phyloP scores from a whole-genome alignment of 306 rosid genomes.

The Lathyrus sativus region DNA sequence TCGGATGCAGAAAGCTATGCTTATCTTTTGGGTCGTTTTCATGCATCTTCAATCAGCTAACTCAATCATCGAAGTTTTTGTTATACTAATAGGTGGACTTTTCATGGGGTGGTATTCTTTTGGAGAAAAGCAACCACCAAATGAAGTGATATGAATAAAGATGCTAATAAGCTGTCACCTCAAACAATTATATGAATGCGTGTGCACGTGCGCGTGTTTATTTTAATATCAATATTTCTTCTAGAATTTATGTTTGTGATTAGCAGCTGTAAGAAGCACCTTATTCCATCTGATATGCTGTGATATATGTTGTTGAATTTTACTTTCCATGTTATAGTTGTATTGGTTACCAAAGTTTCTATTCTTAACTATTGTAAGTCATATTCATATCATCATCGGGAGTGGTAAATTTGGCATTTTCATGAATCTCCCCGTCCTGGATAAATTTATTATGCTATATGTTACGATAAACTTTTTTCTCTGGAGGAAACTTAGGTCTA shows the following conservation, averaged over 20 bases:
- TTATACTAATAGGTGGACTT: neutral
- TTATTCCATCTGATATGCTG: neutral
- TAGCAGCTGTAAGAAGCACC: neutral
- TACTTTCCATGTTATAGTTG: neutral
- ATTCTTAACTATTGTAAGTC: neutral
- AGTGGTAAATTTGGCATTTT: neutral
- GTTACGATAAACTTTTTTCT: too few relatives aligned
- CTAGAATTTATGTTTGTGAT: neutral
- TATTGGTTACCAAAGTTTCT: neutral
- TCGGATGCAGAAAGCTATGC: neutral
- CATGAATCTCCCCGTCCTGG: neutral
- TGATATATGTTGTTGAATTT: neutral
- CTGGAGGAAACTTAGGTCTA: too few relatives aligned
- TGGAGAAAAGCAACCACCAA: neutral
- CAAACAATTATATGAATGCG: neutral
- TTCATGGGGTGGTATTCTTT: neutral
- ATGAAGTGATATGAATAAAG: neutral
- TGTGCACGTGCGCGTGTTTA: neutral
- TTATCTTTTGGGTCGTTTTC: constrained; percentile 7
- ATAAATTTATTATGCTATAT: neutral
- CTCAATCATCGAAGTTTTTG: neutral
- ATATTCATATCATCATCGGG: neutral
- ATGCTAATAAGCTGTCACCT: neutral
- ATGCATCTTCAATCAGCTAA: neutral
- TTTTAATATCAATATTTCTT: neutral